Evolutionary conservation across 1,284 basidiomycete species (phyloP), one percentile per base, ranked within the genome.

Genomic region (Hypsizygus ulmarius): DNA sequence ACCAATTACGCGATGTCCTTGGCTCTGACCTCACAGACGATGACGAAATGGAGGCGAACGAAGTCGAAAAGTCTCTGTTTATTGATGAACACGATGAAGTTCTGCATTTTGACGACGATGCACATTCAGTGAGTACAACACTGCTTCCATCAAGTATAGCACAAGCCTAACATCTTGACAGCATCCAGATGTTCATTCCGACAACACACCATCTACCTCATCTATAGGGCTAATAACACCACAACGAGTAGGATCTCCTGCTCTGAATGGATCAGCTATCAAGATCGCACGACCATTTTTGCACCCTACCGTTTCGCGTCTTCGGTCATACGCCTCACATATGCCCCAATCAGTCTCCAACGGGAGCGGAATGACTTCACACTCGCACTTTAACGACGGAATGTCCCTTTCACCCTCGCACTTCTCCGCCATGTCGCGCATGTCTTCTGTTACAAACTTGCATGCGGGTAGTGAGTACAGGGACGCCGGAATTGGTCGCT

Each of bases 231-330:
- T 53, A 29, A 44, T 59, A 33, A 63, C 59, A 14, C 68, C 71
- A n/a, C 63, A 67, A 25, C 65, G 63, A 45, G 65, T 71, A 43
- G 58, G 58, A 12, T 68, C 70, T 10, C 67, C 69, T 9, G 48
- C 53, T 12, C 45, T 53, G 10, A 57, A 58, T 30, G 57, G 55
- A 15, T 60, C 60, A 10, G 56, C 64, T 9, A 60, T 68, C 12
- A 69, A 70, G 44, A 59, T 70, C 4, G 59, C 72, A 21, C 74
- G 69, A 49, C 77, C 79, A 5, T 84, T 83, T 62, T 61, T 88
- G 52, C 88, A 92, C 60, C 90, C 90, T 1, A 82, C 78, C 19
- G 80, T 94, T 6, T 96, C 92, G 10, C 80, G 92, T 15, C 77
- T 96, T 35, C 87, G 92, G 30, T 90, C 88, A 1, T 78, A 72